Evolutionary conservation across 1,284 basidiomycete species (phyloP), one percentile per base, ranked within the genome.

Genomic region (Naganishia sp.): DNA sequence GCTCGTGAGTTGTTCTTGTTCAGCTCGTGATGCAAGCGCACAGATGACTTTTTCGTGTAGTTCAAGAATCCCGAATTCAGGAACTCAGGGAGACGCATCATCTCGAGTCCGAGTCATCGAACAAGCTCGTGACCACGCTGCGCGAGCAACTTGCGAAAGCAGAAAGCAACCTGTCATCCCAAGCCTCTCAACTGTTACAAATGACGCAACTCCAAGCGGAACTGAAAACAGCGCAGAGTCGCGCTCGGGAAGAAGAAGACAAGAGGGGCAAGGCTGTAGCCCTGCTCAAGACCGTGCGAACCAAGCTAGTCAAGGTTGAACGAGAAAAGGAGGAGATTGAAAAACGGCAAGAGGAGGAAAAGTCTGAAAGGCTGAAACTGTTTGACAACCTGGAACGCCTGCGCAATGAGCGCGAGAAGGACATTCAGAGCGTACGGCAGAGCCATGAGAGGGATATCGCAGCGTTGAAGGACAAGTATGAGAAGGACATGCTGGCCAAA

Each of bases 201-300:
- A 77, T 87, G 0, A 83, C 84, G 4, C 82, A 83, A 47, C 79
- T 92, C 10, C 82, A 83, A 42, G 74, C 81, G 9, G 89, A 93
- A 64, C 75, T 88, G 3, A 83, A 86, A 47, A 86, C 85, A 66
- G 81, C 84, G 2, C 88, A 86, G 70, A 81, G 81, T 13, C 69
- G 82, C 2, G 87, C 86, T 1, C 94, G 90, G 76, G 93, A 95
- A 70, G 94, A 96, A 75, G 94, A 96, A 76, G 94, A 97, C 78
- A 96, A 96, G 78, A 86, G 94, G 15, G 85, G 87, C n/a, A 97
- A 96, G 75, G 92, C 93, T 0, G 89, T 96, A 68, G 88, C 87
- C 57, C 80, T 95, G 39, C 81, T 97, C 69, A 95, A 95, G 81
- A 89, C 92, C 1, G 90, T 96, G n/a, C 82, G 94, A 58, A 88